phyloP scores from a whole-genome alignment of 192 early-diverging fungal species.

The Funneliformis mosseae region DNA sequence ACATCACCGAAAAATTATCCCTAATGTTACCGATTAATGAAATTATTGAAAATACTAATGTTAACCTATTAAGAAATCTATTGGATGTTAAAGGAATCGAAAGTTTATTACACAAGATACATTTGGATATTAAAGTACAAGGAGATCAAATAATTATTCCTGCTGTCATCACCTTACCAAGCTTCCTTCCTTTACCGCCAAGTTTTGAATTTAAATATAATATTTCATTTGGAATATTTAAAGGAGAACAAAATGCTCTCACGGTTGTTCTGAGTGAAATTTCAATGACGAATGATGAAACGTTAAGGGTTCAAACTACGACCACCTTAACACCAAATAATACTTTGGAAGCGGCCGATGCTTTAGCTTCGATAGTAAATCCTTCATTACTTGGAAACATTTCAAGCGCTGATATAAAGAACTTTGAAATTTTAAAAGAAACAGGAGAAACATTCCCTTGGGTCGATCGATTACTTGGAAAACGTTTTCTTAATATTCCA shows the following conservation, averaged over 20 bases:
- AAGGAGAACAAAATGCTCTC: background rate
- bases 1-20: background rate
- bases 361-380: background rate
- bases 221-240: background rate
- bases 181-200: background rate
- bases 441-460: background rate
- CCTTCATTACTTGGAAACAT: background rate
- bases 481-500: background rate
- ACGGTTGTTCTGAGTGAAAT: background rate
- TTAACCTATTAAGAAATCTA: background rate
- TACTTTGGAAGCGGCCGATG: background rate
- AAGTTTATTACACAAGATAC: background rate
- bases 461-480: background rate
- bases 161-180: background rate
- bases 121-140: background rate
- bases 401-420: background rate
- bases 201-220: background rate
- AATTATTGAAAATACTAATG: background rate
- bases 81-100: background rate
- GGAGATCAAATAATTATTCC: background rate
- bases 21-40: background rate
- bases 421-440: background rate
- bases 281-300: conserved; percentile 2
- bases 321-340: background rate
- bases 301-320: background rate